phyloP scores from a whole-genome alignment of 352 stramenopile species.

The Peronospora tabacina region DNA sequence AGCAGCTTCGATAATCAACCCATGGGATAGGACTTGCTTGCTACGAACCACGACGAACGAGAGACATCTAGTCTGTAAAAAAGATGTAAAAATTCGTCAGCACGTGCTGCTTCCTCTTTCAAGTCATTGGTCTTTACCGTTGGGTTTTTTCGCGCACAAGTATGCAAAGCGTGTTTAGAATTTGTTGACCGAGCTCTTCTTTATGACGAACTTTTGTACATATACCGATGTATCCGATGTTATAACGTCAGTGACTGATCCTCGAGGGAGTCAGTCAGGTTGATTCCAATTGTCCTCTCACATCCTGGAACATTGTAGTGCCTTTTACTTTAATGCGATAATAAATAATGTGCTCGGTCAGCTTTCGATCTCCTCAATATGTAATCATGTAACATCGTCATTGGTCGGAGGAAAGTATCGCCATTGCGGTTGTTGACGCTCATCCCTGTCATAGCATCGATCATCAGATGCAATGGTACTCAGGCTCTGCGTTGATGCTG shows the following conservation, averaged over 20 bases:
- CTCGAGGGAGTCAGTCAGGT: constrained; percentile 2
- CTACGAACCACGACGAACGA: neutral
- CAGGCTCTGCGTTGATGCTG: constrained; percentile 18
- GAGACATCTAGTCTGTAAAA: too few relatives aligned
- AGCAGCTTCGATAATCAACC: neutral
- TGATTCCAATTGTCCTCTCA: neutral
- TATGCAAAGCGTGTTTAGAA: too few relatives aligned
- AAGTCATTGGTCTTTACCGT: too few relatives aligned
- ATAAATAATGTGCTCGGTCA: constrained; percentile 11
- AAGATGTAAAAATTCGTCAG: too few relatives aligned
- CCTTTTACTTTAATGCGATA: neutral
- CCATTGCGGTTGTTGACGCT: constrained; percentile 15
- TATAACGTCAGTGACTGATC: constrained; percentile 1
- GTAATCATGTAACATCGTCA: constrained; percentile 9
- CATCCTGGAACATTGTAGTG: neutral
- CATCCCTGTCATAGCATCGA: neutral
- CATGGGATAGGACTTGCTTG: neutral
- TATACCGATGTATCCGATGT: neutral
- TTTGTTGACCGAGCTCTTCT: too few relatives aligned
- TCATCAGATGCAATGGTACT: neutral
- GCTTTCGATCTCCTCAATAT: neutral
- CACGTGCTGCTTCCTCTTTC: too few relatives aligned
- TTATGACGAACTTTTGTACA: too few relatives aligned
- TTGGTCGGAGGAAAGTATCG: constrained; percentile 25
- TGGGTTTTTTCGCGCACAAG: too few relatives aligned